Base-by-base conservation (phyloP, 495 filamentous ascomycete species). In the Neurospora sp. region DNA sequence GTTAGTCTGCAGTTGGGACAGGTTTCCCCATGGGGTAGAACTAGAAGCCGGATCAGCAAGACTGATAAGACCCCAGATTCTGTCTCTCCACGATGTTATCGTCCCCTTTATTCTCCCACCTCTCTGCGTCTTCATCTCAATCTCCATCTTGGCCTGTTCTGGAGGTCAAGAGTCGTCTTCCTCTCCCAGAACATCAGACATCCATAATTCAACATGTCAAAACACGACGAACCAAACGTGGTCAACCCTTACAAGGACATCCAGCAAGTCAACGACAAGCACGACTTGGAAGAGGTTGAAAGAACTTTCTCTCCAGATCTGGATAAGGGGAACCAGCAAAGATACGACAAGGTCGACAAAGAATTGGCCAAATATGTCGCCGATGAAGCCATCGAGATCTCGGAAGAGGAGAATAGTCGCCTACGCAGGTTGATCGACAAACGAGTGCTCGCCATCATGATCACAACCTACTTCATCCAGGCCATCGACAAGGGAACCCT, bases 401-500 rank as follows among this genome's bases (percentile, higher is more conserved):
- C 86, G 12, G 80, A 84, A 20, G 86, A 82, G 41, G 87, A 88
- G 39, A 87, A 87, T 74, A 83, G 79, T 42, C 83, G 87, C 4
- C 82, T 89, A 37, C 86, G 85, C 42, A 81, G 75, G 31, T 65
- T 87, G 74, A 85, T 89, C 59, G 85, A 88, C 70, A 82, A 77
- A 68, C 80, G 85, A 27, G 79, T 88, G 16, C 75, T 89, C 31
- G 76, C 79, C 12, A 79, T 89, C 71, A 88, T 89, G 86, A 81
- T 88, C 61, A 75, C 82, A 12, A 88, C 87, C 9, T 93, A 92
- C 78, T 93, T 93, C 76, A 79, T 92, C 3, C 91, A 93, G 70
- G 89, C 90, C n/a, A 83, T 93, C 40, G 89, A 91, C 75, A 92
- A 92, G 80, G 90, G 90, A 9, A 91, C 89, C 1, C 78, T 93